Base-by-base conservation (phyloP, 129 eudicot species). In the Helichrysum umbraculigerum region DNA sequence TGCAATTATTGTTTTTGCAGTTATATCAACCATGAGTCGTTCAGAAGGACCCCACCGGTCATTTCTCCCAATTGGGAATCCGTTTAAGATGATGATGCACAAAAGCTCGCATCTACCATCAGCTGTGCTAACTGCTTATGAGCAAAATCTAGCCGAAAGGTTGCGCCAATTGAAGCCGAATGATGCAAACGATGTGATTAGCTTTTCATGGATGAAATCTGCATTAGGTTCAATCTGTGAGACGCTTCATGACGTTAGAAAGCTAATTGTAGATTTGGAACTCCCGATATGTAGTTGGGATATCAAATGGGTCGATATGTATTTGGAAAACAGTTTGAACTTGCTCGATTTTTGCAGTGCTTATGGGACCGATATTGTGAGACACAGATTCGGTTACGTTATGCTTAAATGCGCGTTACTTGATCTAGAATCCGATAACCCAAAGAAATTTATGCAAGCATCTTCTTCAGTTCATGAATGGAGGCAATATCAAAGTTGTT, bases 201-300 rank as follows among this genome's bases (percentile, higher is more conserved):
- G 82, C 81, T 76, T 95, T 58, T 61, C 99, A 17, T 95, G 97
- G 97, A 91, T 95, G 99, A 85, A 61, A 79, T 57, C 68, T 11
- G 96, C 99, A 14, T 68, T 89, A 74, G 81, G 85, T 62, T 75
- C 89, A 0, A 90, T 95, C 22, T 89, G 84, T 68, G 91, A 80
- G 41, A 89, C 91, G 44, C 99, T 91, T 68, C 63, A 81, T 5
- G 99, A 95, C 69, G 76, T 89, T 44, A 91, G 88, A 81, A 66
- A 83, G 5, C 83, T 95, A 33, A 91, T 91, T 25, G 93, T 95
- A 22, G 90, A 85, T 21, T 86, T 95, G 68, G 97, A 88, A 78
- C 96, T 95, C 5, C 99, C 99, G 4, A 88, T 91, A 51, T 77
- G 81, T 76, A 95, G 89, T 74, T 95, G 99, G 99, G 96, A 95